These are phyloP conservation scores for Suillus luteus DNA, from an alignment of 768 basidiomycete species.

Conservation along the genomic window DNA sequence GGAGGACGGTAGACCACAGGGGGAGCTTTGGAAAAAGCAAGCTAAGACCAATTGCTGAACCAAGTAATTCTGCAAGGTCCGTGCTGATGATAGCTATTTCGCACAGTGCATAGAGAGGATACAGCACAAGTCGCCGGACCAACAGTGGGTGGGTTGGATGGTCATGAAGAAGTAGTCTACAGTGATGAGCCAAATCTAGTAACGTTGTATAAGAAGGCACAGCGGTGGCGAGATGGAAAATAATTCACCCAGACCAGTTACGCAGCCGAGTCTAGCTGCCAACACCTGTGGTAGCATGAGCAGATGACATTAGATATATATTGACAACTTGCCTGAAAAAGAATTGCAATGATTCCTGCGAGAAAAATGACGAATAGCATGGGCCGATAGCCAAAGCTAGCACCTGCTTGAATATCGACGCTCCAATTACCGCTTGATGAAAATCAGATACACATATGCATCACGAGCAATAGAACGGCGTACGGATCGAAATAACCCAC, in stretches of 20 bases:
- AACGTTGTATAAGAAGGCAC: neutral
- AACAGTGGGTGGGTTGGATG: slow-evolving; percentile 41
- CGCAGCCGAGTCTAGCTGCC: slow-evolving; percentile 44
- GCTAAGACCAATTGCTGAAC: slow-evolving; percentile 59
- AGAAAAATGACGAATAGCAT: slow-evolving; percentile 49
- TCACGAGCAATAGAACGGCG: slow-evolving; percentile 5
- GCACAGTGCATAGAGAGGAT: slow-evolving; percentile 45
- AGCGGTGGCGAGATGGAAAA: neutral
- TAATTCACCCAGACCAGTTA: slow-evolving; percentile 28
- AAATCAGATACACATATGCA: neutral
- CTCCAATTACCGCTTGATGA: slow-evolving; percentile 42
- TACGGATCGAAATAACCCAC: slow-evolving; percentile 42
- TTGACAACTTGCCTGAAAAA: slow-evolving; percentile 36
- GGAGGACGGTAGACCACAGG: slow-evolving; percentile 48
- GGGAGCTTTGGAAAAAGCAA: slow-evolving; percentile 52
- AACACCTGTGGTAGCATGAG: slow-evolving; percentile 28
- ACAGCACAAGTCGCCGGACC: slow-evolving; percentile 42
- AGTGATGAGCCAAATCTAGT: slow-evolving; percentile 50
- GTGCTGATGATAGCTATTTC: slow-evolving; percentile 59
- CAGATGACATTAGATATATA: neutral
- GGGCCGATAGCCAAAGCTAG: slow-evolving; percentile 44
- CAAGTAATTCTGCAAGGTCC: slow-evolving; percentile 62
- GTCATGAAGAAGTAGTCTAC: slow-evolving; percentile 48
- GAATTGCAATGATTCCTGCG: slow-evolving; percentile 45
- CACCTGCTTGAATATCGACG: slow-evolving; percentile 45